Evolutionary conservation across 371 early-diverging fungal species (phyloP).

Genomic region (Massospora cicadina): DNA sequence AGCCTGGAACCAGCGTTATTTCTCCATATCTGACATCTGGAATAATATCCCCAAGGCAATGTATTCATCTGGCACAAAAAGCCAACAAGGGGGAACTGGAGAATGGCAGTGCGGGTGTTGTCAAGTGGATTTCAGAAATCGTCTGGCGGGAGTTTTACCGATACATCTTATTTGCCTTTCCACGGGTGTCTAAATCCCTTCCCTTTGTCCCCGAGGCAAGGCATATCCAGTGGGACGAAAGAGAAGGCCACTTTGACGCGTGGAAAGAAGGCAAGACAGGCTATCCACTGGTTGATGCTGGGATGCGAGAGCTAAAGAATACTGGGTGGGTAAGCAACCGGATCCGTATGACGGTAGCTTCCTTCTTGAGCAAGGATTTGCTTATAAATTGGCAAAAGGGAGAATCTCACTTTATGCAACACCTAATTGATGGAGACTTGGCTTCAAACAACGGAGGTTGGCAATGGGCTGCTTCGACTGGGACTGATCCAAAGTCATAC

Average conservation of each 20-base stretch:
- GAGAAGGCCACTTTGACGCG: constrained; percentile 15
- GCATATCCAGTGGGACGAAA: constrained; percentile 19
- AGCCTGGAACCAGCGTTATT: constrained; percentile 15
- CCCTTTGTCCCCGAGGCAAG: constrained; percentile 32
- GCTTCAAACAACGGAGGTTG: constrained; percentile 53
- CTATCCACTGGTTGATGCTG: constrained; percentile 49
- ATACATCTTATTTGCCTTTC: constrained; percentile 32
- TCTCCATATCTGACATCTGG: constrained; percentile 24
- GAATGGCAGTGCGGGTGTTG: constrained; percentile 23
- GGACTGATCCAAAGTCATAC: constrained; percentile 45
- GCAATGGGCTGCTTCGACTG: constrained; percentile 48
- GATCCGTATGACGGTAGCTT: constrained; percentile 37
- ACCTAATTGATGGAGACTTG: constrained; percentile 44
- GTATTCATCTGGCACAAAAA: constrained; percentile 17
- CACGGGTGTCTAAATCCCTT: constrained; percentile 30
- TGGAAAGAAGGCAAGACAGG: constrained; percentile 46
- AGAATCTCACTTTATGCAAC: constrained; percentile 32
- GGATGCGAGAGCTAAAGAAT: constrained; percentile 27
- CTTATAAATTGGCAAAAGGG: constrained; percentile 42
- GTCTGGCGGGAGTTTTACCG: constrained; percentile 46
- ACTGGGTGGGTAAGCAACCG: constrained; percentile 49
- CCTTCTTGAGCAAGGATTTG: constrained; percentile 42
- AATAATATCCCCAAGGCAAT: constrained; percentile 22
- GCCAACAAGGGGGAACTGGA: constrained; percentile 21
- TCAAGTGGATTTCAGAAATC: constrained; percentile 24